Conservation (phyloP, 2,329 filamentous ascomycete genomes). For the Penicillium crustosum region DNA sequence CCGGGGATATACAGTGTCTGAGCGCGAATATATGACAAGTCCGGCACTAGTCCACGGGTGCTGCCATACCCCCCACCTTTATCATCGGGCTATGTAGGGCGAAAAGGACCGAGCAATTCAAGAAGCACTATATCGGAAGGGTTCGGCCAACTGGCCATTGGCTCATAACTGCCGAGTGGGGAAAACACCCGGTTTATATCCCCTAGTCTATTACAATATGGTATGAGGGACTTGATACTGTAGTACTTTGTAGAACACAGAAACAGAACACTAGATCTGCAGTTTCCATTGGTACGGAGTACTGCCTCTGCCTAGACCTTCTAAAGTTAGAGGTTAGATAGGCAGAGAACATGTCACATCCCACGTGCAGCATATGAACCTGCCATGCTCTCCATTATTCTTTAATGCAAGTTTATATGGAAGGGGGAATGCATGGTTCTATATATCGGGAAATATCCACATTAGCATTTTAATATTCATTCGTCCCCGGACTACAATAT, state of each 20-base stretch:
- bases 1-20: not conserved
- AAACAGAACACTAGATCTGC: not conserved
- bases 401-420: not conserved
- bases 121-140: not conserved
- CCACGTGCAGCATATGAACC: not conserved
- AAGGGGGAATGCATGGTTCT: not conserved
- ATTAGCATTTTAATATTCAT: not conserved
- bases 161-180: not conserved
- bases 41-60: not conserved
- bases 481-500: not conserved
- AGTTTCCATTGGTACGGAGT: not conserved
- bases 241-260: not conserved
- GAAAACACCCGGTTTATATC: not conserved
- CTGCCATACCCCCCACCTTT: not conserved
- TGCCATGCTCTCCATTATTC: not conserved
- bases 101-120: not conserved
- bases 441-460: not conserved
- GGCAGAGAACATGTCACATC: slow-evolving; percentile 1
- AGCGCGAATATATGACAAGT: not conserved
- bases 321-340: not conserved
- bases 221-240: not conserved
- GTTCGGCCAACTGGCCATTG: not conserved
- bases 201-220: slow-evolving; percentile 15
- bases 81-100: not conserved
- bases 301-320: not conserved